Evolutionary conservation across 1,284 basidiomycete genomes (phyloP).

Genomic region (Bjerkandera adusta): DNA sequence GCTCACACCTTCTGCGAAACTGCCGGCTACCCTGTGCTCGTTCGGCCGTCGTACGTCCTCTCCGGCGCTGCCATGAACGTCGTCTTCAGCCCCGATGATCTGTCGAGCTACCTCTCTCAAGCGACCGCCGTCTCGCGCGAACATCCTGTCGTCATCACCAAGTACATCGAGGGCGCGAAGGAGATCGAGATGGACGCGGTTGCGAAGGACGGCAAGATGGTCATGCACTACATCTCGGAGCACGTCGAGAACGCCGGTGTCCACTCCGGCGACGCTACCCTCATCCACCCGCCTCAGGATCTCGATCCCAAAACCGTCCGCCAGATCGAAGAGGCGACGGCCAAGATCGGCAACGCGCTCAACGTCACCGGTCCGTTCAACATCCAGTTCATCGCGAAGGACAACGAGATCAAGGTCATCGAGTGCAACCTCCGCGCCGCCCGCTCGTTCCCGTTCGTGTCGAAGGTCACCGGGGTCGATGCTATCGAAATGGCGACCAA

Average conservation of each 20-base stretch:
- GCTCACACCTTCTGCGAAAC: conserved; percentile 87
- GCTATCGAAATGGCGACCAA: conserved; percentile 99
- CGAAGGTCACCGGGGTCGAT: conserved; percentile 96
- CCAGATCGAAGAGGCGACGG: conserved; percentile 95
- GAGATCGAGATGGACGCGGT: conserved; percentile 99
- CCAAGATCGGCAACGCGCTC: conserved; percentile 96
- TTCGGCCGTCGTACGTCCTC: conserved; percentile 96
- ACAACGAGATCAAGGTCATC: conserved; percentile 99
- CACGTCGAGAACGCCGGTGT: conserved; percentile 99
- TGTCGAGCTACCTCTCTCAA: conserved; percentile 90
- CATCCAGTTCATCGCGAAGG: conserved; percentile 99
- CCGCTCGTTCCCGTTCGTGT: conserved; percentile 98
- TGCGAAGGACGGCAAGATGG: conserved; percentile 94
- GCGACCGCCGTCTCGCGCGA: conserved; percentile 97
- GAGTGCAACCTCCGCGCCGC: conserved; percentile 99
- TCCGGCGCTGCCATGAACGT: conserved; percentile 99
- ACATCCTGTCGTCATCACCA: conserved; percentile 97
- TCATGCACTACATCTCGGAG: conserved; percentile 99
- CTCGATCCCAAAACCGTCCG: conserved; percentile 95
- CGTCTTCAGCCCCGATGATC: conserved; percentile 90
- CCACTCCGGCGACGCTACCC: conserved; percentile 95
- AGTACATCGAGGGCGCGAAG: conserved; percentile 99
- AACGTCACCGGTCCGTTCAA: conserved; percentile 99
- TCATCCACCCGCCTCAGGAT: conserved; percentile 97
- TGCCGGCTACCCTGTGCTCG: conserved; percentile 94